A percentile compares a stretch with the other conserved stretches of the same genome.
Evolutionary conservation across 192 early-diverging fungal species (phyloP).

Genomic region (Coemansia sp.): DNA sequence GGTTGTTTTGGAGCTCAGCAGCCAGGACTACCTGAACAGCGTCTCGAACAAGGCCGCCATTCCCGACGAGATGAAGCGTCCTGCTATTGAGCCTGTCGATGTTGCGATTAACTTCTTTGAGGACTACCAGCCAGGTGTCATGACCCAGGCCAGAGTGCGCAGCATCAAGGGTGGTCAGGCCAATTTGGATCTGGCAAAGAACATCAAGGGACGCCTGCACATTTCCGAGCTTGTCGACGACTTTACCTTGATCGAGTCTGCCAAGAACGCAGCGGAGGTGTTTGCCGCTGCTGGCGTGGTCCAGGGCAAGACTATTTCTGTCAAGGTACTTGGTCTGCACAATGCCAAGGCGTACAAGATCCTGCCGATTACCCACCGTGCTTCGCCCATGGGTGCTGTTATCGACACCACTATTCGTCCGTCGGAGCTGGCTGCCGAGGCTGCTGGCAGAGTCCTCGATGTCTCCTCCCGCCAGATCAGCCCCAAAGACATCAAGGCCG

Average conservation of each 20-base stretch:
- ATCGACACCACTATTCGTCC: constrained; percentile 60
- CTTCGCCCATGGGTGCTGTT: constrained; percentile 46
- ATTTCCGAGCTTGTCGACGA: constrained; percentile 63
- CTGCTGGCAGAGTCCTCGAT: constrained; percentile 4
- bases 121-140: constrained; percentile 47
- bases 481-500: constrained; percentile 31
- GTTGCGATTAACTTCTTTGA: constrained; percentile 43
- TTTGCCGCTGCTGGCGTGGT: constrained; percentile 33
- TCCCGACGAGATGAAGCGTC: constrained; percentile 13
- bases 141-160: constrained; percentile 42
- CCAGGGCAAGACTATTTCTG: constrained; percentile 45
- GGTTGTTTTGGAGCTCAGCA: constrained; percentile 12
- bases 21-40: background rate
- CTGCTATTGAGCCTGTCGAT: constrained; percentile 45
- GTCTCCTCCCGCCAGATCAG: constrained; percentile 13
- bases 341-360: constrained; percentile 60
- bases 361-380: constrained; percentile 61
- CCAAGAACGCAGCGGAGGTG: constrained; percentile 20
- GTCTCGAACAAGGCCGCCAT: background rate
- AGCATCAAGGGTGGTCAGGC: constrained; percentile 55
- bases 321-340: constrained; percentile 66
- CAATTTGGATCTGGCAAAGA: constrained; percentile 63
- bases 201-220: constrained; percentile 73
- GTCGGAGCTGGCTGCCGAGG: constrained; percentile 40
- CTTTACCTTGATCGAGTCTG: constrained; percentile 21